Conservation (phyloP, 2,329 filamentous ascomycete genomes). For the Aspergillus versicolor region DNA sequence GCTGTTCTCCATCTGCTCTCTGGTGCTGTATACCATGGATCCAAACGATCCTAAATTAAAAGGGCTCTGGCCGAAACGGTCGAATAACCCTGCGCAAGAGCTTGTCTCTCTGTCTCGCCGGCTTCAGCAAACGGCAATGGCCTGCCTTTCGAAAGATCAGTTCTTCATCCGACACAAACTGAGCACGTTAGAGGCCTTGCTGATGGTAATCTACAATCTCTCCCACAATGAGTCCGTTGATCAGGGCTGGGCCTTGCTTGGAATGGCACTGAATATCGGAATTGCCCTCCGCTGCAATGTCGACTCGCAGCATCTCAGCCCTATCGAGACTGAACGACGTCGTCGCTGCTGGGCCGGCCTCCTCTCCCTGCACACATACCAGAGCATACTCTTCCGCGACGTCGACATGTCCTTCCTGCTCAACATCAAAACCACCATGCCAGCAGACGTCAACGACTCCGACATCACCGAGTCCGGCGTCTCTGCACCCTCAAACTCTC, state of each 20-base stretch:
- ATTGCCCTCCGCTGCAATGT: constrained; percentile 31
- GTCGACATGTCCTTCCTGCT: constrained; percentile 19
- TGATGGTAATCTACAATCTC: constrained; percentile 32
- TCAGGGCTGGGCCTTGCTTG: constrained; percentile 29
- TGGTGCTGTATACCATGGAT: constrained; percentile 25
- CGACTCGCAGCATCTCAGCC: constrained; percentile 14
- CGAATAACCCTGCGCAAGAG: background rate
- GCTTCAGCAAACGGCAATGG: constrained; percentile 20
- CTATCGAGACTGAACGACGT: constrained; percentile 25
- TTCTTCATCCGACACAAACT: constrained; percentile 30
- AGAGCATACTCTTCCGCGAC: constrained; percentile 27
- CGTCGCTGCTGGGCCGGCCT: constrained; percentile 34
- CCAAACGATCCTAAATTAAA: constrained; percentile 18
- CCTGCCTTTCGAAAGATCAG: constrained; percentile 28
- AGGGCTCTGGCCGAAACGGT: constrained; percentile 15
- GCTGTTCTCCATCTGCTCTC: constrained; percentile 26
- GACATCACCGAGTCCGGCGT: constrained; percentile 17
- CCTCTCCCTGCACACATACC: constrained; percentile 32
- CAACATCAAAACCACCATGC: constrained; percentile 20
- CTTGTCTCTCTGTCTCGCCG: background rate
- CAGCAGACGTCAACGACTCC: constrained; percentile 26
- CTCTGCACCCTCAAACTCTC: constrained; percentile 5
- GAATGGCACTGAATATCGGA: constrained; percentile 29
- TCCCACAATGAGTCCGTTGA: constrained; percentile 26
- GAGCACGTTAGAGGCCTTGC: constrained; percentile 29